A percentile compares a stretch with the other conserved stretches of the same genome.
These are phyloP conservation scores for Chalciporus pseudorubinellus DNA, from an alignment of 768 basidiomycete genomes.

Conservation along the genomic window DNA sequence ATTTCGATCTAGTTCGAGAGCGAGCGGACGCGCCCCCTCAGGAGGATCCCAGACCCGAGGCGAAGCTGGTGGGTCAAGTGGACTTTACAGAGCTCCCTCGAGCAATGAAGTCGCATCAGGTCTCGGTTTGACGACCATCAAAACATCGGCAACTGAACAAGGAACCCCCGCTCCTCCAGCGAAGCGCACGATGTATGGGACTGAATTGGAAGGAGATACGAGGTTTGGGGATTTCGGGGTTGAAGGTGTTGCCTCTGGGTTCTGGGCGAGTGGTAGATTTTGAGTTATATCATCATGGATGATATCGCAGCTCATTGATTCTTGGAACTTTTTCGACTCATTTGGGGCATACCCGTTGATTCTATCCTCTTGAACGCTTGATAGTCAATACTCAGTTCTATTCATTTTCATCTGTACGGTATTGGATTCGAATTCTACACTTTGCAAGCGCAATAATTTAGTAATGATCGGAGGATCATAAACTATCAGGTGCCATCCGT, in stretches of 20 bases:
- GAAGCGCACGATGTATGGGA: constrained; percentile 80
- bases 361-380: constrained; percentile 1
- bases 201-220: constrained; percentile 77
- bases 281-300: constrained; percentile 17
- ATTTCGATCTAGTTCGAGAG: constrained; percentile 39
- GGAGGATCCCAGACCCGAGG: constrained; percentile 26
- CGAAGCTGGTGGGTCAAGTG: constrained; percentile 25
- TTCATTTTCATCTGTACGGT: constrained; percentile 19
- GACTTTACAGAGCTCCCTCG: constrained; percentile 33
- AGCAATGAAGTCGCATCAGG: constrained; percentile 48
- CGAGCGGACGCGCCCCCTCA: constrained; percentile 27
- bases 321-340: constrained; percentile 8
- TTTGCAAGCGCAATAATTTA: constrained; percentile 1
- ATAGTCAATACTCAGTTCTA: constrained; percentile 13
- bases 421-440: constrained; percentile 10
- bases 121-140: constrained; percentile 41
- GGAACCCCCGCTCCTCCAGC: constrained; percentile 44
- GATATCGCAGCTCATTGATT: not conserved
- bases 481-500: not conserved
- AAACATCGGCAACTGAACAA: constrained; percentile 38
- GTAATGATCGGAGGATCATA: not conserved
- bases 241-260: constrained; percentile 71
- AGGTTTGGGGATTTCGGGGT: constrained; percentile 84
- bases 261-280: constrained; percentile 57
- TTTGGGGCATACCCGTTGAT: constrained; percentile 3